Conservation (phyloP, 257 asterid species). For the Nicotiana knightiana region DNA sequence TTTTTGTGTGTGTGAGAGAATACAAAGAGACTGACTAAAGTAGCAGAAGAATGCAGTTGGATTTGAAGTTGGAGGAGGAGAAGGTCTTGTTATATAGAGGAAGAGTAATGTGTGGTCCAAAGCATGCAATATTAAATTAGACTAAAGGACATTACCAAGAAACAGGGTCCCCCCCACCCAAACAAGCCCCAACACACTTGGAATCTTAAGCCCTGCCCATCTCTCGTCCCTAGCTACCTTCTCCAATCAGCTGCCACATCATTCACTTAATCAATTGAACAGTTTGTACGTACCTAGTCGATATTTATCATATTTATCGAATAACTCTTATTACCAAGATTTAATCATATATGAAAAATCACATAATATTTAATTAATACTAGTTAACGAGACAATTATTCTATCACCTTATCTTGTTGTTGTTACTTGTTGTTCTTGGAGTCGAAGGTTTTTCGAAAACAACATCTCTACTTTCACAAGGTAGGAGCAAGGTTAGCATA, state of each 20-base stretch:
- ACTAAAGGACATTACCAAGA: constrained; percentile 7
- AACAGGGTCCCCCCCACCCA: not conserved
- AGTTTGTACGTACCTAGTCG: no score
- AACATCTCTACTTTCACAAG: no score
- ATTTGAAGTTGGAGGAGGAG: not conserved
- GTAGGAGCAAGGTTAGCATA: no score
- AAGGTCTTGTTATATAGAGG: not conserved
- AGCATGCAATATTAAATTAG: constrained; percentile 7
- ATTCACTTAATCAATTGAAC: not conserved
- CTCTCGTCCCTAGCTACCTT: not conserved
- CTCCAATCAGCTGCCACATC: not conserved
- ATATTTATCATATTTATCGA: no score
- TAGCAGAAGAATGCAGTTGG: not conserved
- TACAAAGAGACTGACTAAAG: not conserved
- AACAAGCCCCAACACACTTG: not conserved
- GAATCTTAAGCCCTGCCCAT: constrained; percentile 4
- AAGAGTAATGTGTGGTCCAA: not conserved
- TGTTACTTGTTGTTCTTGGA: no score
- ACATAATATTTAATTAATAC: no score
- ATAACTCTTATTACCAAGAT: no score
- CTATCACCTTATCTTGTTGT: no score
- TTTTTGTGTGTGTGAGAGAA: not conserved
- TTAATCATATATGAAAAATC: no score
- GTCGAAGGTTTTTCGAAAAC: rapidly evolving
- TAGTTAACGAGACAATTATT: no score